phyloP scores from a whole-genome alignment of 768 basidiomycete genomes.

The Chalciporus sphaerocephalus region DNA sequence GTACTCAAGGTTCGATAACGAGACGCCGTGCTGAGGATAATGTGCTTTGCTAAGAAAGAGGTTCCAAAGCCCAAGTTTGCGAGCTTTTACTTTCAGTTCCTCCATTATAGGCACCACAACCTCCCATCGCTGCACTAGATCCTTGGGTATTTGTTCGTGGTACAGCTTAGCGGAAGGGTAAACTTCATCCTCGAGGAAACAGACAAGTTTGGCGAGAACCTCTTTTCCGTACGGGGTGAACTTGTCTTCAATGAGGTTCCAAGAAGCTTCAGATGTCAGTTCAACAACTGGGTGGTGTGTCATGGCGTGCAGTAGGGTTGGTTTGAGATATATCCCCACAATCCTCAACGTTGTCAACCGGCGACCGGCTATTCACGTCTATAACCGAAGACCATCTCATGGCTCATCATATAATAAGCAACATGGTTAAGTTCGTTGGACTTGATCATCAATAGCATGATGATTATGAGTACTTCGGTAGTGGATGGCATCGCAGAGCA shows the following conservation, averaged over 20 bases:
- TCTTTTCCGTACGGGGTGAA: conserved; percentile 89
- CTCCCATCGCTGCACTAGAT: conserved; percentile 76
- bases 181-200: conserved; percentile 87
- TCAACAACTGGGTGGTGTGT: conserved; percentile 65
- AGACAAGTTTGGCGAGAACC: conserved; percentile 74
- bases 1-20: conserved; percentile 96
- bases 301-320: conserved; percentile 36
- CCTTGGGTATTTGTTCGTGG: conserved; percentile 75
- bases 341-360: no score
- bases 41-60: conserved; percentile 93
- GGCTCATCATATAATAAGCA: no score
- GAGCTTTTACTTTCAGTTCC: conserved; percentile 84
- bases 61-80: conserved; percentile 91
- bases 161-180: conserved; percentile 74
- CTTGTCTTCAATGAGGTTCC: conserved; percentile 90
- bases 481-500: conserved; percentile 7
- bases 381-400: no score
- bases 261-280: conserved; percentile 79
- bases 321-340: not conserved
- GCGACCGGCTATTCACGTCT: no score
- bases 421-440: no score
- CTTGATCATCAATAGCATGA: not conserved
- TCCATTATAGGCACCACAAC: conserved; percentile 76
- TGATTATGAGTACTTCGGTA: conserved; percentile 1
- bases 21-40: conserved; percentile 84